Evolutionary conservation across 148 eudicot genomes (phyloP).

Genomic region (Vaccinium darrowii): DNA sequence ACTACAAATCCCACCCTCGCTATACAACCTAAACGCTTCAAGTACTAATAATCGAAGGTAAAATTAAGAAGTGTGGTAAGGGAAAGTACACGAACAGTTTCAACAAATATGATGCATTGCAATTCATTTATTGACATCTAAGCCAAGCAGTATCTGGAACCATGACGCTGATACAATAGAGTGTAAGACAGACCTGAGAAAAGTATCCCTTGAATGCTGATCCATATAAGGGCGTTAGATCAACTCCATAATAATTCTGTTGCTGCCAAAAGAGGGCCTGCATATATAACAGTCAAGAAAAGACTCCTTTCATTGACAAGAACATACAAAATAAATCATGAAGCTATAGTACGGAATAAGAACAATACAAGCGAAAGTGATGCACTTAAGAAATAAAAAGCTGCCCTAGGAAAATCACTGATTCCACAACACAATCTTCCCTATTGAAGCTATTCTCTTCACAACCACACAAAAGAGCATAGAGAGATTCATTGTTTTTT

Average conservation of each 20-base stretch:
- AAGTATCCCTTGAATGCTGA: conserved; percentile 92
- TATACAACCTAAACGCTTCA: background rate
- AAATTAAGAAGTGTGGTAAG: background rate
- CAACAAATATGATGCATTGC: conserved; percentile 1
- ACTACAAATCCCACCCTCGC: background rate
- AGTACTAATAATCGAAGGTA: background rate
- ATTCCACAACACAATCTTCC: background rate
- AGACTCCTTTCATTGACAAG: conserved; percentile 4
- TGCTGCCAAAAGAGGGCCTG: conserved; percentile 99
- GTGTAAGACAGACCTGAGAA: conserved; percentile 59
- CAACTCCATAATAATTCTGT: conserved; percentile 95
- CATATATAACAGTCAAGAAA: conserved; percentile 20
- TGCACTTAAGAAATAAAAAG: conserved; percentile 1
- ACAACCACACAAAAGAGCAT: background rate
- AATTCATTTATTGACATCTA: background rate
- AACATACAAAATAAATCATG: background rate
- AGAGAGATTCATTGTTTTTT: background rate
- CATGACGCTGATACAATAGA: background rate
- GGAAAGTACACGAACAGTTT: background rate
- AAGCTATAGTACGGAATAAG: background rate
- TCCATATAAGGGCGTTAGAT: conserved; percentile 80
- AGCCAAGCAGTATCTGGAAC: background rate
- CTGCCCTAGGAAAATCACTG: background rate
- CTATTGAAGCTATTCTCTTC: background rate
- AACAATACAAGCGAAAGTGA: background rate